These are phyloP conservation scores for Umbellularia californica DNA, from an alignment of 164 flowering plant species.

Conservation along the genomic window DNA sequence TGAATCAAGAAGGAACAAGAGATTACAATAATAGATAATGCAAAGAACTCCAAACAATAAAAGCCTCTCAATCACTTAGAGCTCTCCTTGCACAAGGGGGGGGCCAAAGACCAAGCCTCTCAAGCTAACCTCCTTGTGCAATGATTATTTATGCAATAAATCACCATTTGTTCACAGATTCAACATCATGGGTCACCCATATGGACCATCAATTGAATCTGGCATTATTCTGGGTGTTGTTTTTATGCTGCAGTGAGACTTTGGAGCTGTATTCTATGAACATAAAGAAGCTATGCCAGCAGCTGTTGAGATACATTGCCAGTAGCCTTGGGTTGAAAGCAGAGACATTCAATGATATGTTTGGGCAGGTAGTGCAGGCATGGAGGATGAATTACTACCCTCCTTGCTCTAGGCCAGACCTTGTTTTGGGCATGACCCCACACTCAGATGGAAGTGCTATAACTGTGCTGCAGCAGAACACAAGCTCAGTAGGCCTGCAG, in stretches of 20 bases:
- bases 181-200: no score
- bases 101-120: no score
- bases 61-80: no score
- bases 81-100: no score
- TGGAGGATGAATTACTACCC: constrained; percentile 95
- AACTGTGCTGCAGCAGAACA: constrained; percentile 77
- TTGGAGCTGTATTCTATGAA: constrained; percentile 57
- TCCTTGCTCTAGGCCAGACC: constrained; percentile 84
- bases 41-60: no score
- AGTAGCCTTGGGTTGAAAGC: constrained; percentile 43
- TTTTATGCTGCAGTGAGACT: constrained; percentile 44
- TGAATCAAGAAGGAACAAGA: no score
- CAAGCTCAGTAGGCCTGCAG: constrained; percentile 70
- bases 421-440: constrained; percentile 81
- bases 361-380: constrained; percentile 79
- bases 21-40: no score
- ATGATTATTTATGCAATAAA: neutral
- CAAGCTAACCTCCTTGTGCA: no score
- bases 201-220: neutral
- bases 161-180: no score
- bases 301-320: constrained; percentile 56
- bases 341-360: constrained; percentile 58
- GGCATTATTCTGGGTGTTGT: neutral
- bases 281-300: constrained; percentile 55
- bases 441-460: constrained; percentile 96